Percentiles rank a stretch among this genome's conserved stretches.
phyloP scores from a whole-genome alignment of 257 asterid genomes.

The Solanum arcanum region DNA sequence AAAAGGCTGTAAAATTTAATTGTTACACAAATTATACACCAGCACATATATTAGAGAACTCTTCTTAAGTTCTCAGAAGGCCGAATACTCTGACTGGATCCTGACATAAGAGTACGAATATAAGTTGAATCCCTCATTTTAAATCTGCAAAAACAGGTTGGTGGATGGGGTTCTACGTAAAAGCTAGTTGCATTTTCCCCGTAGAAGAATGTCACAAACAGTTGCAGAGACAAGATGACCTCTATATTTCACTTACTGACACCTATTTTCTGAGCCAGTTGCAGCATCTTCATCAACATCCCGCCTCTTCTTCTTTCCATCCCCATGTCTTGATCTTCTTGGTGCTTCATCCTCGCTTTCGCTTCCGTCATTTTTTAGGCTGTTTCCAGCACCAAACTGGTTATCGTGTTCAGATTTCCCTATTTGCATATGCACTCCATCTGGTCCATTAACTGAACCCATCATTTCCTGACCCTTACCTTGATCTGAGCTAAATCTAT shows the following conservation, averaged over 20 bases:
- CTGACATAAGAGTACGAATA: background rate
- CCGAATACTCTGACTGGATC: background rate
- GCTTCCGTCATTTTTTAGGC: conserved; percentile 45
- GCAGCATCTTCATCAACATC: conserved; percentile 31
- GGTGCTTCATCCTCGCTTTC: conserved; percentile 92
- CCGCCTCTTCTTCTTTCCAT: conserved; percentile 68
- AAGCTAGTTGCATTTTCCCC: conserved; percentile 13
- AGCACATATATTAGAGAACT: background rate
- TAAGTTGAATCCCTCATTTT: background rate
- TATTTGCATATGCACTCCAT: conserved; percentile 30
- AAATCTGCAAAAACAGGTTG: background rate
- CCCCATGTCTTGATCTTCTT: conserved; percentile 83
- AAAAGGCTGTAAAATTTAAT: background rate
- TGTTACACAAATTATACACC: background rate
- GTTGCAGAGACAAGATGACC: background rate
- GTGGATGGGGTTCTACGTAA: background rate
- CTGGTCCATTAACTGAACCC: conserved; percentile 21
- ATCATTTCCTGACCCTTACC: conserved; percentile 46
- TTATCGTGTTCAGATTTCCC: conserved; percentile 34
- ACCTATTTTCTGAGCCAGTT: conserved; percentile 16
- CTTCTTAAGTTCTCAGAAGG: background rate
- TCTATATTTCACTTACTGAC: background rate
- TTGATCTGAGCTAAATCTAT: conserved; percentile 34
- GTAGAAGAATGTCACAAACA: conserved; percentile 31
- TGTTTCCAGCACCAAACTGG: conserved; percentile 20